phyloP scores from a whole-genome alignment of 106 monocot species.

The Chionographis japonica region DNA sequence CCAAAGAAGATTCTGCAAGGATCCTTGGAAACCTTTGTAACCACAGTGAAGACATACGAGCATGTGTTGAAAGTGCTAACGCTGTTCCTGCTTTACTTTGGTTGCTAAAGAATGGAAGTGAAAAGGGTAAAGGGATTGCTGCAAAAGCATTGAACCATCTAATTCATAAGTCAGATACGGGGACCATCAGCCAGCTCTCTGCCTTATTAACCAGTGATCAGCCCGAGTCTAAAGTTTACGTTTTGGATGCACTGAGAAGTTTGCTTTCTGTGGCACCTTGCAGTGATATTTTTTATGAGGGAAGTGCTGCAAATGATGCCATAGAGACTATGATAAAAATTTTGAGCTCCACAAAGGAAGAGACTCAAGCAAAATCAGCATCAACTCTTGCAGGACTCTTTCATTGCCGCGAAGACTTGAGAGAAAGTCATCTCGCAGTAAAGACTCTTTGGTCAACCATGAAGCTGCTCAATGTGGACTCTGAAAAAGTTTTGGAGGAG shows the following conservation, averaged over 20 bases:
- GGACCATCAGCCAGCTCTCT: constrained; percentile 93
- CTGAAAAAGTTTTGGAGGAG: constrained; percentile 57
- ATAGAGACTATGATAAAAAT: constrained; percentile 92
- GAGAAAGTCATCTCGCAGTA: constrained; percentile 86
- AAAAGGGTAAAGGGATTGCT: constrained; percentile 88
- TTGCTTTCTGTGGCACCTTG: constrained; percentile 80
- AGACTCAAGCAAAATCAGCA: constrained; percentile 91
- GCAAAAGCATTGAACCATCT: constrained; percentile 93
- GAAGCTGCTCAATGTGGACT: constrained; percentile 64
- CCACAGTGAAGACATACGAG: constrained; percentile 98
- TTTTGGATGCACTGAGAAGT: constrained; percentile 85
- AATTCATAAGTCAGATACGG: constrained; percentile 86
- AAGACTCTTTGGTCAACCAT: constrained; percentile 59
- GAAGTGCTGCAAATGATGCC: constrained; percentile 96
- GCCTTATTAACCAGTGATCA: constrained; percentile 90
- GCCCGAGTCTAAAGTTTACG: constrained; percentile 92
- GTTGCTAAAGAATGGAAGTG: constrained; percentile 97
- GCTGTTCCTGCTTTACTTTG: constrained; percentile 96
- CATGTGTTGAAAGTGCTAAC: constrained; percentile 97
- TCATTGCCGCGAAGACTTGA: constrained; percentile 80
- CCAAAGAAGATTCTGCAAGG: constrained; percentile 97
- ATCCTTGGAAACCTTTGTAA: constrained; percentile 96
- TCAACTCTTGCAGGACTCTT: constrained; percentile 83
- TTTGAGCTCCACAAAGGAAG: constrained; percentile 61
- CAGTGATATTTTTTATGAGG: constrained; percentile 86